Evolutionary conservation across 2,329 filamentous ascomycete species (phyloP).

Genomic region (Microthyrium microscopicum): DNA sequence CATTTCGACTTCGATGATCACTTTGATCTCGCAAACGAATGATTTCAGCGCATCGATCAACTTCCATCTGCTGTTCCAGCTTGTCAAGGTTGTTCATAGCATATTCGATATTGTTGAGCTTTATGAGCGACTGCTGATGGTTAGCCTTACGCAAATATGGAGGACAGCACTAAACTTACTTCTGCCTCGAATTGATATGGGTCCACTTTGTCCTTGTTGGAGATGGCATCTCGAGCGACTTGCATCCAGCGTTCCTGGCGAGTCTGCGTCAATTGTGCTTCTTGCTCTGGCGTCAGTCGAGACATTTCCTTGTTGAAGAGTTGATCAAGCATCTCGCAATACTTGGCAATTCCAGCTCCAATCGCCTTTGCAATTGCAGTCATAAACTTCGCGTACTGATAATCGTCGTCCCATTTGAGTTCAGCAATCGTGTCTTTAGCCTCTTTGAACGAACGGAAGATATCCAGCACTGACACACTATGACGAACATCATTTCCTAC

Average conservation of each 20-base stretch:
- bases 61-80: slow-evolving; percentile 76
- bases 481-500: slow-evolving; percentile 70
- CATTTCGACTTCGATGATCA: too few species aligned
- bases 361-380: slow-evolving; percentile 77
- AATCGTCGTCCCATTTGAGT: slow-evolving; percentile 81
- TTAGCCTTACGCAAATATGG: slow-evolving; percentile 5
- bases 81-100: slow-evolving; percentile 84
- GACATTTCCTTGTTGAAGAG: slow-evolving; percentile 88
- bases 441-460: slow-evolving; percentile 88
- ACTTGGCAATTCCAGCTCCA: slow-evolving; percentile 64
- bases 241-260: slow-evolving; percentile 88
- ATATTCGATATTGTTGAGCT: slow-evolving; percentile 94
- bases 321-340: slow-evolving; percentile 81
- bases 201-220: slow-evolving; percentile 78
- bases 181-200: slow-evolving; percentile 94
- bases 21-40: slow-evolving; percentile 60
- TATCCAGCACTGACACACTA: slow-evolving; percentile 82
- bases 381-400: slow-evolving; percentile 95
- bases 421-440: slow-evolving; percentile 73
- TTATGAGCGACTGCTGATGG: slow-evolving; percentile 64
- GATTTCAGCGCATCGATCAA: slow-evolving; percentile 74
- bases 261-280: slow-evolving; percentile 59
- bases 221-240: slow-evolving; percentile 85
- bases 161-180: slow-evolving; percentile 30
- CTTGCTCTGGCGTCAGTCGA: slow-evolving; percentile 70